Evolutionary conservation across 176 grass and related monocot genomes (phyloP).

Genomic region (Paspalum vaginatum): DNA sequence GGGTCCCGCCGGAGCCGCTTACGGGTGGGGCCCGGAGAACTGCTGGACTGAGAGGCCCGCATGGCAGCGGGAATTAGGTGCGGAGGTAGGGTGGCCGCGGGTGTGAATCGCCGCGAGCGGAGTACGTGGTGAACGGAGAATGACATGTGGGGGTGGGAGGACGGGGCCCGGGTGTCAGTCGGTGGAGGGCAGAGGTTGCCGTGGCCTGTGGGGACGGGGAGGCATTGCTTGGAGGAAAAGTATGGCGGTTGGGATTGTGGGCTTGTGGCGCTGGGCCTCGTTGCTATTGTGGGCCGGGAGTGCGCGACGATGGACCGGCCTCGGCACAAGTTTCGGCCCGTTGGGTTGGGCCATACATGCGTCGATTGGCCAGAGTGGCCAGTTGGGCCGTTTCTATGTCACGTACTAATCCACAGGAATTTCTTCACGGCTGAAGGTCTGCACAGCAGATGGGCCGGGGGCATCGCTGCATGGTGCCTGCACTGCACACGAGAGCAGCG

Average conservation of each 20-base stretch:
- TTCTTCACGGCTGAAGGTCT: background rate
- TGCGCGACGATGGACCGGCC: background rate
- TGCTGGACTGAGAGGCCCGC: rapidly evolving
- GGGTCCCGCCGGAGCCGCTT: rapidly evolving
- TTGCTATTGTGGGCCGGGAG: too few relatives aligned
- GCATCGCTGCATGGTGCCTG: too few relatives aligned
- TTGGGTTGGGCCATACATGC: background rate
- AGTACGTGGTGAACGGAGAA: rapidly evolving
- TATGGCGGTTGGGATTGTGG: background rate
- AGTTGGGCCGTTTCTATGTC: background rate
- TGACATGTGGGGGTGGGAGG: rapidly evolving
- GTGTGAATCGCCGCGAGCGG: background rate
- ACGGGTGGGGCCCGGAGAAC: rapidly evolving
- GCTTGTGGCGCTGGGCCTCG: background rate
- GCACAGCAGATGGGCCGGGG: too few relatives aligned
- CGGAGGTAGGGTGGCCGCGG: rapidly evolving
- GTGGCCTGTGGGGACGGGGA: too few relatives aligned
- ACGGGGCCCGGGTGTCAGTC: background rate
- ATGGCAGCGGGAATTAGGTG: rapidly evolving
- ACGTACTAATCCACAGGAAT: background rate
- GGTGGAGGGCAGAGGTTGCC: rapidly evolving
- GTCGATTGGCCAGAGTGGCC: background rate
- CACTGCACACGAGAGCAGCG: too few relatives aligned
- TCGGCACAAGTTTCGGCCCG: background rate
- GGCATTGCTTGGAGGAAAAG: slow-evolving; percentile 53